Percentiles rank a stretch among this genome's conserved stretches.
These are phyloP conservation scores for Aurantiochytrium sp. DNA, from an alignment of 108 stramenopile genomes.

Conservation along the genomic window DNA sequence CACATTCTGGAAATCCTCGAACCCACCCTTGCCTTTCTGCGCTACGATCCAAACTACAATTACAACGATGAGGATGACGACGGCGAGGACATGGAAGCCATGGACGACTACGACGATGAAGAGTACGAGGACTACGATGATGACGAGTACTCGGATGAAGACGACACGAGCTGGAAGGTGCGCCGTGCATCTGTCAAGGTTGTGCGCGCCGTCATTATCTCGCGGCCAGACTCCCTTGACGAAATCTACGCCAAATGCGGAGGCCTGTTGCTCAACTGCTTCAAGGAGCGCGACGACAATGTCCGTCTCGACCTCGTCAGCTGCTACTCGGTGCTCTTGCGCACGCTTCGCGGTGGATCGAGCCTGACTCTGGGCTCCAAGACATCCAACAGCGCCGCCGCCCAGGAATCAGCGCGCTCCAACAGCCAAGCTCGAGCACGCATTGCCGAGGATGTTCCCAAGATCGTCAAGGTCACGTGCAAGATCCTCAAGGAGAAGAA, in stretches of 20 bases:
- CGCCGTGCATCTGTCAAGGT: conserved; percentile 69
- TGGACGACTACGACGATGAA: conserved; percentile 38
- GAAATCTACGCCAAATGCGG: conserved; percentile 44
- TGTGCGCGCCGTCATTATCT: conserved; percentile 29
- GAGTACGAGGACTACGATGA: conserved; percentile 45
- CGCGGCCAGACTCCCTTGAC: conserved; percentile 32
- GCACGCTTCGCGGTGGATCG: conserved; percentile 34
- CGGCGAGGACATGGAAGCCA: conserved; percentile 23
- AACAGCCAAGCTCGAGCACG: not conserved
- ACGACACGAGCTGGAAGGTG: conserved; percentile 95
- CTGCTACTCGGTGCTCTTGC: conserved; percentile 71
- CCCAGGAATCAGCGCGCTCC: not conserved
- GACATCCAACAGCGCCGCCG: not conserved
- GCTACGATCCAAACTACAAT: conserved; percentile 90
- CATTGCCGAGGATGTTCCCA: not conserved
- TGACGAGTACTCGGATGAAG: conserved; percentile 72
- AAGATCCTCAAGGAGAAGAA: conserved; percentile 61
- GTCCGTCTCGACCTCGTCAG: conserved; percentile 85
- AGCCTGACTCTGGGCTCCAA: not conserved
- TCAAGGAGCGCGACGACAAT: conserved; percentile 97
- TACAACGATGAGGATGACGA: conserved; percentile 80
- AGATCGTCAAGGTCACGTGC: not conserved
- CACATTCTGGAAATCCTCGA: conserved; percentile 50
- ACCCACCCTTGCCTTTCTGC: conserved; percentile 72
- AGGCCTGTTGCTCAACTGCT: conserved; percentile 66